These are phyloP conservation scores for Penicillium sclerotiorum DNA, from an alignment of 2,329 filamentous ascomycete species.

Conservation along the genomic window DNA sequence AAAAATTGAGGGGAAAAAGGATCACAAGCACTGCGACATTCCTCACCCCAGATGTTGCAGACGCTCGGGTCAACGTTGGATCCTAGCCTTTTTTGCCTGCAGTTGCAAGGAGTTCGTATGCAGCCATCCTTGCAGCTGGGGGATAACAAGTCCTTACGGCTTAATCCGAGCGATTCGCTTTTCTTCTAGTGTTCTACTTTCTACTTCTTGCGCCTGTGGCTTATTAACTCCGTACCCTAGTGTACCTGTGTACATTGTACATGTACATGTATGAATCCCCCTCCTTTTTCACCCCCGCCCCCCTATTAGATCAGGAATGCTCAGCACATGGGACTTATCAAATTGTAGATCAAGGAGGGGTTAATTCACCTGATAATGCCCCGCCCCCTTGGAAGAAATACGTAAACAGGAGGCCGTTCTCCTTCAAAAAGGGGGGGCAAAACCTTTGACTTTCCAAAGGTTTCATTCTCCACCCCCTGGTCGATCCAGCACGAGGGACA, in stretches of 20 bases:
- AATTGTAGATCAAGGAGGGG: conserved; percentile 11
- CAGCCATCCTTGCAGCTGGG: conserved; percentile 22
- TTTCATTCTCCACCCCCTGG: conserved; percentile 15
- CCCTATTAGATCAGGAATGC: conserved; percentile 13
- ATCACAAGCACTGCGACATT: neutral
- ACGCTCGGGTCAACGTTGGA: conserved; percentile 23
- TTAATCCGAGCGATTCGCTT: neutral
- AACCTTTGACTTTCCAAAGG: too few relatives aligned
- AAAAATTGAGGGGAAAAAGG: neutral
- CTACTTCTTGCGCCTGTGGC: too few relatives aligned
- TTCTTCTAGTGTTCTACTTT: neutral
- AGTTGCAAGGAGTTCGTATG: conserved; percentile 26
- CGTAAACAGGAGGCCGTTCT: conserved; percentile 8
- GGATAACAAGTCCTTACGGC: conserved; percentile 1
- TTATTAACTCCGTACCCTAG: too few relatives aligned
- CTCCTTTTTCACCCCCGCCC: too few relatives aligned
- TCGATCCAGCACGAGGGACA: conserved; percentile 24
- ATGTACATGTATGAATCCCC: too few relatives aligned
- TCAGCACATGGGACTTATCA: conserved; percentile 18
- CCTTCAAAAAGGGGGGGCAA: neutral
- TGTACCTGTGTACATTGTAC: neutral
- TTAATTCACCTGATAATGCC: conserved; percentile 11
- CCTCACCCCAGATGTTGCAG: neutral
- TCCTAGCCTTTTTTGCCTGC: conserved; percentile 19
- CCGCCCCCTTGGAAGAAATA: conserved; percentile 7